Conservation (phyloP, 2,329 filamentous ascomycete genomes). For the Botrytis fragariae region DNA sequence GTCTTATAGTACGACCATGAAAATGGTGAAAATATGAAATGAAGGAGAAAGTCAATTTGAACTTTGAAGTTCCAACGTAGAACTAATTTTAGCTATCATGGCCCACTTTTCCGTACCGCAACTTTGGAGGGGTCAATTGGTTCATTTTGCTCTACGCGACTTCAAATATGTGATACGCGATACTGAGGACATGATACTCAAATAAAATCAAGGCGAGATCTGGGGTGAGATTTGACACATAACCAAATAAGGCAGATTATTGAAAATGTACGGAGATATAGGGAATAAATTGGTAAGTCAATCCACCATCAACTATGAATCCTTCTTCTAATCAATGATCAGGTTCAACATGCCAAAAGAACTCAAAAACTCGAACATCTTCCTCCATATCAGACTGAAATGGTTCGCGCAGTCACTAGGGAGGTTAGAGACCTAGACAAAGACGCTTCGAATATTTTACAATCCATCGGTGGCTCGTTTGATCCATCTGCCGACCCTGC, state of each 20-base stretch:
- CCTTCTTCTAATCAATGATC: constrained; percentile 8
- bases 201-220: background rate
- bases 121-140: constrained; percentile 1
- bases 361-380: constrained; percentile 83
- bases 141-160: constrained; percentile 2
- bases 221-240: background rate
- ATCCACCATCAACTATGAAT: background rate
- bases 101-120: background rate
- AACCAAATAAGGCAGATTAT: background rate
- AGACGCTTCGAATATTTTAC: constrained; percentile 72
- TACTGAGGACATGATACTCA: background rate
- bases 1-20: background rate
- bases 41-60: background rate
- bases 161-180: background rate
- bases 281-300: constrained; percentile 62
- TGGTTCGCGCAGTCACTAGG: constrained; percentile 80
- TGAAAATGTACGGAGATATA: constrained; percentile 66
- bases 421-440: constrained; percentile 93
- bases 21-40: background rate
- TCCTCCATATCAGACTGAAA: constrained; percentile 87
- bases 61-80: background rate
- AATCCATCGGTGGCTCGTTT: constrained; percentile 59
- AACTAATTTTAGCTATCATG: background rate
- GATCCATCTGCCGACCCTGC: constrained; percentile 82
- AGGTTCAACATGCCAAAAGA: constrained; percentile 96